Evolutionary conservation across 2,329 filamentous ascomycete genomes (phyloP).

Genomic region (Magnaporthiopsis incrustans): DNA sequence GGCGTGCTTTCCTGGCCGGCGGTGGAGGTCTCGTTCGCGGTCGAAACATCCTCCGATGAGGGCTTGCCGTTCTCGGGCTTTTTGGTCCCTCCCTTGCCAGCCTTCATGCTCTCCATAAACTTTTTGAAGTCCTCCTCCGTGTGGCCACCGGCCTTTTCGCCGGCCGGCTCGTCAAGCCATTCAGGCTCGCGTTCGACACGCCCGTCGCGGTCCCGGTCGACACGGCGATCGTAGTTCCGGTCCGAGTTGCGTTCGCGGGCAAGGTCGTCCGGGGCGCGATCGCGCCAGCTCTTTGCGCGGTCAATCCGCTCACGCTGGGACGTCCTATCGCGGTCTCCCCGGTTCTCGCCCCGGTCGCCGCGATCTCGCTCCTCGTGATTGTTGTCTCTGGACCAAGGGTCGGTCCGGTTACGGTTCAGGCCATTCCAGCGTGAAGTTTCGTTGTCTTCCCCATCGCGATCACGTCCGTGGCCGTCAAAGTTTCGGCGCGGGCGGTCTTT

Average conservation of each 20-base stretch:
- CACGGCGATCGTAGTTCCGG: constrained; percentile 46
- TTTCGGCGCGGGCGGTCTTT: constrained; percentile 25
- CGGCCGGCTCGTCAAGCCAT: constrained; percentile 73
- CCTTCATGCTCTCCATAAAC: constrained; percentile 89
- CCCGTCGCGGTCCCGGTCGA: constrained; percentile 47
- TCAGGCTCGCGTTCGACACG: constrained; percentile 75
- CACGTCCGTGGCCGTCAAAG: constrained; percentile 25
- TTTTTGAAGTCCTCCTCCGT: constrained; percentile 90
- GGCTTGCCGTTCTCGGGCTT: constrained; percentile 29
- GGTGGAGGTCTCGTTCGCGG: constrained; percentile 22
- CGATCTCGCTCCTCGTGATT: constrained; percentile 6
- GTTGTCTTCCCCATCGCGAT: constrained; percentile 42
- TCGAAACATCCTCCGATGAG: constrained; percentile 23
- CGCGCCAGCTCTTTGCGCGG: constrained; percentile 53
- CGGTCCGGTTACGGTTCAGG: constrained; percentile 55
- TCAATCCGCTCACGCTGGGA: constrained; percentile 47
- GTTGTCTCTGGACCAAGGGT: constrained; percentile 54
- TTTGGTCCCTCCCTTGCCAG: constrained; percentile 37
- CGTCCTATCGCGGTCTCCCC: constrained; percentile 25
- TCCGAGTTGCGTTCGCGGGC: constrained; percentile 43
- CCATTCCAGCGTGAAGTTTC: constrained; percentile 57
- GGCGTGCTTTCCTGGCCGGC: constrained; percentile 38
- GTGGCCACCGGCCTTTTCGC: constrained; percentile 61
- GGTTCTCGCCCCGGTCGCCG: constrained; percentile 18
- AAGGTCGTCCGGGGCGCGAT: constrained; percentile 35